Evolutionary conservation across 78 protist genomes (phyloP).

Genomic region (Dictyostelium firmibasis): DNA sequence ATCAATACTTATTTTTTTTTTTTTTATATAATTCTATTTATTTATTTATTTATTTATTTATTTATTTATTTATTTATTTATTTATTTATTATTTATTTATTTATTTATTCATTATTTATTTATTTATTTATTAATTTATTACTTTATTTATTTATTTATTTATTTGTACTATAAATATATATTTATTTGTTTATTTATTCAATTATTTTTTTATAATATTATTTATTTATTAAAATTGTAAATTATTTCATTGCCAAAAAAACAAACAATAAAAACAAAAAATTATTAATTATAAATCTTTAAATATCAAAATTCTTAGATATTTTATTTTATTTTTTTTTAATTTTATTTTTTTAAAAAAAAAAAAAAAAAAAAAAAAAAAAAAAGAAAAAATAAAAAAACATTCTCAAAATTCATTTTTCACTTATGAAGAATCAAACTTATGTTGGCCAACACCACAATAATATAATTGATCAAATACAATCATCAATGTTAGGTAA

Average conservation of each 20-base stretch:
- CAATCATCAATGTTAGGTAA: background rate
- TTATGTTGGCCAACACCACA: background rate
- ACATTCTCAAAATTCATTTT: background rate
- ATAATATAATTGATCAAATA: background rate
- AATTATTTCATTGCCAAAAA: background rate
- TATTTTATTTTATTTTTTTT: too few relatives aligned
- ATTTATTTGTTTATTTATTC: background rate
- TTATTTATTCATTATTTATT: background rate
- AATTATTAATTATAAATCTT: background rate
- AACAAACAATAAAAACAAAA: background rate
- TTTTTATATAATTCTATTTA: too few relatives aligned
- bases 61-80: background rate
- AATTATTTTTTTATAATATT: background rate
- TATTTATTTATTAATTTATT: constrained; percentile 10
- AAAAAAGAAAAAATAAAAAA: too few relatives aligned
- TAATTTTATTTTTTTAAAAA: background rate
- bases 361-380: too few relatives aligned
- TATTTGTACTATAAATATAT: too few relatives aligned
- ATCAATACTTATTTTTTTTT: background rate
- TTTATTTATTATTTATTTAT: background rate
- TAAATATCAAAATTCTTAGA: background rate
- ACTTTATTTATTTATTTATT: background rate
- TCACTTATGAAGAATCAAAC: background rate
- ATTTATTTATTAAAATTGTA: background rate
- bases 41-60: too few relatives aligned